Percentiles rank a stretch among this genome's conserved stretches.
phyloP scores from a whole-genome alignment of 2,329 filamentous ascomycete genomes.

The Hortaea sp. region DNA sequence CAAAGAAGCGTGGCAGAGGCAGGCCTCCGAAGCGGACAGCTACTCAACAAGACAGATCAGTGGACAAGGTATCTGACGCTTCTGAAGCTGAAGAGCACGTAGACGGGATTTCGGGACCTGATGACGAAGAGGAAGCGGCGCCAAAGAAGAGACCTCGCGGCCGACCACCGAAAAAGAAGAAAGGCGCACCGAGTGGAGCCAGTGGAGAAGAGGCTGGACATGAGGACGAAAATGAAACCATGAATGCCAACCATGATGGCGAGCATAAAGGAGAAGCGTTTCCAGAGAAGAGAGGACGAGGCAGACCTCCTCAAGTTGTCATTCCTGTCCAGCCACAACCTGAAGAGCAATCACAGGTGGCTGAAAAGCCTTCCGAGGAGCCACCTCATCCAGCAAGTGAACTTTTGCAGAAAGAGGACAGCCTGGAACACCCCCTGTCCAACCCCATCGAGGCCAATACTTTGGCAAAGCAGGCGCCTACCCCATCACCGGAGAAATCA shows the following conservation, averaged over 20 bases:
- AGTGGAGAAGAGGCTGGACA: neutral
- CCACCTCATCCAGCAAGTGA: no score
- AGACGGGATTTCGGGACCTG: constrained; percentile 5
- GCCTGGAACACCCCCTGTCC: neutral
- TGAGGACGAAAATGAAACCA: no score
- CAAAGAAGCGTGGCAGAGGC: constrained; percentile 35
- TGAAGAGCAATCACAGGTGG: neutral
- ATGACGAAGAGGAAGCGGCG: constrained; percentile 13
- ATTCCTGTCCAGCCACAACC: neutral
- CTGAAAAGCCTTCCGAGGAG: neutral
- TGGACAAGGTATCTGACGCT: neutral
- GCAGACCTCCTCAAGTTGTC: neutral
- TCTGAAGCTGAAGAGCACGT: constrained; percentile 1
- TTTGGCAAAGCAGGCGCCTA: constrained; percentile 2
- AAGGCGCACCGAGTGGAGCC: neutral
- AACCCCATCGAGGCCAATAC: neutral
- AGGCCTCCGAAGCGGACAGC: constrained; percentile 12
- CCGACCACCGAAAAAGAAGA: neutral
- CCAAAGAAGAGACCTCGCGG: neutral
- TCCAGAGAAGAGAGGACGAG: neutral
- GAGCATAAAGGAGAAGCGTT: constrained; percentile 9
- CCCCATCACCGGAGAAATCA: constrained; percentile 8
- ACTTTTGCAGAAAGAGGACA: no score
- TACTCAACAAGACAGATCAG: constrained; percentile 2
- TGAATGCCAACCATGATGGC: no score